These are phyloP conservation scores for Ascochyta lentis DNA, from an alignment of 2,329 filamentous ascomycete genomes.

Conservation along the genomic window DNA sequence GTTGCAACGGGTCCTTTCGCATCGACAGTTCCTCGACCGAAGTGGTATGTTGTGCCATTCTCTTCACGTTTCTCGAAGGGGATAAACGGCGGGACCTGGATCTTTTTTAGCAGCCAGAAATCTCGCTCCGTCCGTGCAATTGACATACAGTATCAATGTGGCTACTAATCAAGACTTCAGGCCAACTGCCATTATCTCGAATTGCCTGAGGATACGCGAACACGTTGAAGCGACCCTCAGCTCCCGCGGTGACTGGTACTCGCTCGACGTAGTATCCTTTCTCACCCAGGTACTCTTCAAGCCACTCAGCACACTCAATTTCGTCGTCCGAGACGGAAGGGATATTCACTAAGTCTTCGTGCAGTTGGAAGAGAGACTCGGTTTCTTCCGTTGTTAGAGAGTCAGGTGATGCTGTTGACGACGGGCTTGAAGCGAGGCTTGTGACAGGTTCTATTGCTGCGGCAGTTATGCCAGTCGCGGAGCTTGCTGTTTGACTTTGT, in stretches of 20 bases:
- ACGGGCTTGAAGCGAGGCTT: background rate
- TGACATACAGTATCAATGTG: conserved; percentile 73
- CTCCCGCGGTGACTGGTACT: conserved; percentile 45
- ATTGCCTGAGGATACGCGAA: conserved; percentile 64
- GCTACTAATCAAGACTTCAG: conserved; percentile 69
- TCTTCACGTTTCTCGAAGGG: conserved; percentile 63
- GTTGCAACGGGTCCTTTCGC: conserved; percentile 66
- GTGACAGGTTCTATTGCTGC: background rate
- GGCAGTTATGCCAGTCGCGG: background rate
- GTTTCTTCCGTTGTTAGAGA: conserved; percentile 23
- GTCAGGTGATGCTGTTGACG: background rate
- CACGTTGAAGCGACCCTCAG: conserved; percentile 71
- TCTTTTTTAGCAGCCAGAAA: background rate
- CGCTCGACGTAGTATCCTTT: conserved; percentile 59
- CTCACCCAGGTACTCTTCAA: conserved; percentile 63
- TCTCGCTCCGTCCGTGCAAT: background rate
- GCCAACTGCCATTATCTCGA: conserved; percentile 52
- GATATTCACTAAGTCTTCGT: conserved; percentile 35
- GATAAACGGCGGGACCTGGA: conserved; percentile 64
- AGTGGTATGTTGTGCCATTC: conserved; percentile 57
- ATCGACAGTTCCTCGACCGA: conserved; percentile 75
- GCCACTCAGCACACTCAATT: conserved; percentile 68
- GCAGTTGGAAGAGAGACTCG: conserved; percentile 33
- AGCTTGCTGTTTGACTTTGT: background rate
- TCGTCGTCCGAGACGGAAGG: conserved; percentile 62